Evolutionary conservation across 2,329 filamentous ascomycete genomes (phyloP), one percentile per base, ranked within the genome.

Genomic region (Alternaria gaisen): DNA sequence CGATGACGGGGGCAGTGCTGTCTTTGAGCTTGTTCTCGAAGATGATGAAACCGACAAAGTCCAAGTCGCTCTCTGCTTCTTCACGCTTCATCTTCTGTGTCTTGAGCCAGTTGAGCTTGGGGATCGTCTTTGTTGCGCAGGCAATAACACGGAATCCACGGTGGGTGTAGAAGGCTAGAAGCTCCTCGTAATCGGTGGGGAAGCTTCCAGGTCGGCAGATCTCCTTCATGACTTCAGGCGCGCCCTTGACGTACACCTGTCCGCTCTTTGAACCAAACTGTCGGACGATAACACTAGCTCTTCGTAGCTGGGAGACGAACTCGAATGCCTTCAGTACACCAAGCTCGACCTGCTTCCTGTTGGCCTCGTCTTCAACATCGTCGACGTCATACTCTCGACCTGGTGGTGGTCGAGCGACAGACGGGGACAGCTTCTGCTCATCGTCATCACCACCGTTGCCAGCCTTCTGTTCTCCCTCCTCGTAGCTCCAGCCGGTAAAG

Each of bases 21-120:
- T 92, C 90, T 78, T 99, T 99, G 63, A 99, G 83, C 80, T 99
- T 99, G 81, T 99, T 99, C 80, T 99, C 95, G 71, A 99, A 99
- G 55, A 99, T 90, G 74, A 99, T 98, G 80, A 99, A 99, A 5
- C 95, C 95, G 36, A 94, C 86, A 73, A 99, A 98, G 46, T 94
- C 88, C 11, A 99, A 86, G 32, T 89, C 85, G 3, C 87, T 90
- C 78, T 99, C 95, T 9, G 91, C 94, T 54, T 97, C 91, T 40
- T 89, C 82, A 30, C 95, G 90, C 69, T 89, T 91, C 90, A 98
- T 94, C 81, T 97, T 97, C 73, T 98, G 93, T 7, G 94, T 90
- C 76, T 96, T 97, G 56, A 97, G 88, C 94, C 93, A 97, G 71
- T 90, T 96, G 32, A 98, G 84, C 74, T 93, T 95, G 58, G 88